Conservation (phyloP, 108 stramenopile genomes). For the Aureococcus anophagefferens region DNA sequence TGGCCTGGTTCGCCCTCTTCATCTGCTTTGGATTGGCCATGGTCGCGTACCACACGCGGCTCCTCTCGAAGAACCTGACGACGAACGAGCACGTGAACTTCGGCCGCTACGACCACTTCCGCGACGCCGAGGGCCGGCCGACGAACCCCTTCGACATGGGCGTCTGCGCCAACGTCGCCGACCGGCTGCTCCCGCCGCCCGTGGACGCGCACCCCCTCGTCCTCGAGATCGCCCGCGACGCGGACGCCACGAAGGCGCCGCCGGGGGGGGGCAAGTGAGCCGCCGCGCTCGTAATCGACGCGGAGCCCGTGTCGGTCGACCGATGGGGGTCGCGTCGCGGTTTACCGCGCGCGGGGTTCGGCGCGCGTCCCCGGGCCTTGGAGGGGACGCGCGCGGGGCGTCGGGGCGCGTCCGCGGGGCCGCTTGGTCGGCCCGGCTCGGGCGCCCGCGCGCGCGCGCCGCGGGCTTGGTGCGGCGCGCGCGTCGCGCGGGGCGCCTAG, state of each 20-base stretch:
- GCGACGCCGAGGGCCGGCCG: constrained; percentile 44
- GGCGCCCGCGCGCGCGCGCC: too few relatives aligned
- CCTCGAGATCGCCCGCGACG: not conserved
- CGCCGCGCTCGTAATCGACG: too few relatives aligned
- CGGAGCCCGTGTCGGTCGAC: too few relatives aligned
- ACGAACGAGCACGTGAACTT: constrained; percentile 86
- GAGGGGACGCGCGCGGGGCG: too few relatives aligned
- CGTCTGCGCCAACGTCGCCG: constrained; percentile 36
- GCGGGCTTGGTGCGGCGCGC: too few relatives aligned
- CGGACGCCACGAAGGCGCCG: not conserved
- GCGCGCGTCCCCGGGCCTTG: too few relatives aligned
- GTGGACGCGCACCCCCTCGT: not conserved
- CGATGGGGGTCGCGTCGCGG: too few relatives aligned
- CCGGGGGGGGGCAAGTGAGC: too few relatives aligned
- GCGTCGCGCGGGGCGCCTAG: too few relatives aligned
- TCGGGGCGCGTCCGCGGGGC: too few relatives aligned
- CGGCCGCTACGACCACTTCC: constrained; percentile 67
- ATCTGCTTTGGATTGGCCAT: constrained; percentile 49
- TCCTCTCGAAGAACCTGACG: constrained; percentile 69
- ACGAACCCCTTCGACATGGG: constrained; percentile 79
- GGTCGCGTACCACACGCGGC: constrained; percentile 71
- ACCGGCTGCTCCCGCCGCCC: constrained; percentile 2
- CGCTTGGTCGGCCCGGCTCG: too few relatives aligned
- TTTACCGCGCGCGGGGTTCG: too few relatives aligned
- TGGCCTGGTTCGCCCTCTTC: constrained; percentile 49